A percentile compares a stretch with the other conserved stretches of the same genome.
Evolutionary conservation across 805 yeast genomes (phyloP).

Genomic region (Tetrapisispora taiwanensis): DNA sequence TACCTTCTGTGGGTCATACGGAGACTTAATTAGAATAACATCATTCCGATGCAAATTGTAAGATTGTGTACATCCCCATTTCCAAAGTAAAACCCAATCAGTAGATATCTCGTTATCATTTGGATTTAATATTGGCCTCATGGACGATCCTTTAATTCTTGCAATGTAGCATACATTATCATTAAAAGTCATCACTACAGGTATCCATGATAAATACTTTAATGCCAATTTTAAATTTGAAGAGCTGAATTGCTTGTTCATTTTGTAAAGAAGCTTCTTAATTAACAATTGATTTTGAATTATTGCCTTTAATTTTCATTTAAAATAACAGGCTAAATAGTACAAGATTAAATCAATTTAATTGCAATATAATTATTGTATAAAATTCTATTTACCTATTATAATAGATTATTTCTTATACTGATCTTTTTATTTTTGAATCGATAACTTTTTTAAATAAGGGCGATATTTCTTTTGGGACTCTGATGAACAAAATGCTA

Average conservation of each 20-base stretch:
- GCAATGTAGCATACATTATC: slow-evolving; percentile 68
- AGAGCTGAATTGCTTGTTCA: not conserved
- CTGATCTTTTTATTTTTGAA: no score
- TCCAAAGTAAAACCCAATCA: slow-evolving; percentile 63
- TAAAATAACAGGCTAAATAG: no score
- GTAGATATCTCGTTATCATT: slow-evolving; percentile 34
- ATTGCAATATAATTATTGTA: no score
- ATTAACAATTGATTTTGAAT: not conserved
- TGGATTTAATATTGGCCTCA: slow-evolving; percentile 86
- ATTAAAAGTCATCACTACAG: slow-evolving; percentile 58
- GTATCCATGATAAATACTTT: slow-evolving; percentile 58
- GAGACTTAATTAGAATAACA: slow-evolving; percentile 68
- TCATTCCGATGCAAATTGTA: slow-evolving; percentile 49
- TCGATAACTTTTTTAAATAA: no score
- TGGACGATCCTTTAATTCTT: slow-evolving; percentile 68
- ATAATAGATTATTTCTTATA: no score
- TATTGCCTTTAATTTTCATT: not conserved
- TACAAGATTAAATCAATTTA: no score
- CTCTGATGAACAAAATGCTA: not conserved
- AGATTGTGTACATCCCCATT: slow-evolving; percentile 43
- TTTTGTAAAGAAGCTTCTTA: not conserved
- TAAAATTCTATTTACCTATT: no score
- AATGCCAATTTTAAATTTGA: slow-evolving; percentile 9
- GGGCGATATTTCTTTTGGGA: no score
- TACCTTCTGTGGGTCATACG: slow-evolving; percentile 66